These are phyloP conservation scores for Neckera pumila DNA, from an alignment of 225 moss, liverwort and hornwort genomes.

Conservation along the genomic window DNA sequence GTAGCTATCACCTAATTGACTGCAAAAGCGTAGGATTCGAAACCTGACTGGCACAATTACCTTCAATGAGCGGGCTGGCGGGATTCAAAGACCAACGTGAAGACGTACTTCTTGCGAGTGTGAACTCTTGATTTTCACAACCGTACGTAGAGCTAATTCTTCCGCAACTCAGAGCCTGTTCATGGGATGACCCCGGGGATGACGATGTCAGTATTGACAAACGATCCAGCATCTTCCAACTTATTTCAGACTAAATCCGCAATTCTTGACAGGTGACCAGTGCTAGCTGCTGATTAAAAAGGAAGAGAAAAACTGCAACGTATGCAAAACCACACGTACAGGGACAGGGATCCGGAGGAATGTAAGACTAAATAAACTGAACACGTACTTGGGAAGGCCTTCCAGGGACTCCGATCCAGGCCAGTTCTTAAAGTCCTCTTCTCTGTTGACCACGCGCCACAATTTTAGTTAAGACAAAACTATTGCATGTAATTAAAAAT, in stretches of 20 bases:
- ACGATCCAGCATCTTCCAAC: neutral
- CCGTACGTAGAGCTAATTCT: slow-evolving; percentile 24
- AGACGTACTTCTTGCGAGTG: slow-evolving; percentile 65
- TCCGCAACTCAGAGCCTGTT: neutral
- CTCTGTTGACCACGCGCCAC: no score
- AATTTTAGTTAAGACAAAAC: neutral
- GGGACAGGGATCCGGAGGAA: slow-evolving; percentile 40
- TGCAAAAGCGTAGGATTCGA: neutral
- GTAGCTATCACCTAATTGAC: neutral
- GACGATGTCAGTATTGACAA: neutral
- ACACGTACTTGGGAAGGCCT: neutral
- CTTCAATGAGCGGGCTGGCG: slow-evolving; percentile 27
- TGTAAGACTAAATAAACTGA: slow-evolving; percentile 20
- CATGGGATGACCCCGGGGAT: neutral
- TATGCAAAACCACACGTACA: neutral
- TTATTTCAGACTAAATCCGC: neutral
- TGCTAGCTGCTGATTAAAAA: no score
- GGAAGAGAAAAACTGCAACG: neutral
- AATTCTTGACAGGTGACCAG: neutral
- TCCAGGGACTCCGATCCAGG: neutral
- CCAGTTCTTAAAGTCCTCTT: neutral
- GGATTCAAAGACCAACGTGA: slow-evolving; percentile 64
- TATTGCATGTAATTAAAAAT: neutral
- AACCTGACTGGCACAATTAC: neutral
- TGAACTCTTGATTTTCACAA: slow-evolving; percentile 45